A percentile compares a stretch with the other conserved stretches of the same genome.
These are phyloP conservation scores for Helicocarpus griseus DNA, from an alignment of 2,329 filamentous ascomycete species.

Conservation along the genomic window DNA sequence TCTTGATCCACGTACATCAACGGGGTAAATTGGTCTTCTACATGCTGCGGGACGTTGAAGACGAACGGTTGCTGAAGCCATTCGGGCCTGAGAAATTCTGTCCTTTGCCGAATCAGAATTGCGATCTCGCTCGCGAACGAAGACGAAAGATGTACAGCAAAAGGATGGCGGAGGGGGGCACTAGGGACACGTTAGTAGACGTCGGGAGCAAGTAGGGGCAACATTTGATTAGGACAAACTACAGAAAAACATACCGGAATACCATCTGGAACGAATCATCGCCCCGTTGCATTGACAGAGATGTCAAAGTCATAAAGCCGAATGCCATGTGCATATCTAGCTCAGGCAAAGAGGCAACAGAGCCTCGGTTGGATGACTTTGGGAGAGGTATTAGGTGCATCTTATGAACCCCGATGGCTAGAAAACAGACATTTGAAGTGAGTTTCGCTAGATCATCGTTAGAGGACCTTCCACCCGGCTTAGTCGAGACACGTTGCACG, in stretches of 20 bases:
- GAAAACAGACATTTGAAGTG: constrained; percentile 55
- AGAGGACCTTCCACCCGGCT: constrained; percentile 47
- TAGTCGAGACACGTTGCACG: constrained; percentile 52
- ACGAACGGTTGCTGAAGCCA: constrained; percentile 56
- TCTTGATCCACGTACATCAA: constrained; percentile 46
- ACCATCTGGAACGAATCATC: constrained; percentile 60
- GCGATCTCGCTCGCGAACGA: constrained; percentile 56
- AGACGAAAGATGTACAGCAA: constrained; percentile 53
- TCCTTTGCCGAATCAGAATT: constrained; percentile 49
- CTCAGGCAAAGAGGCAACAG: constrained; percentile 44
- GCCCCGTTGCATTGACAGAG: constrained; percentile 48
- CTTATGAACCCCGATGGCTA: constrained; percentile 60
- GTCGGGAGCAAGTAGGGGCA: not conserved
- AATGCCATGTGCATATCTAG: constrained; percentile 41
- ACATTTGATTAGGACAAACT: not conserved
- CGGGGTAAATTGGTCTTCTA: constrained; percentile 42
- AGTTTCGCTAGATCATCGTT: constrained; percentile 58
- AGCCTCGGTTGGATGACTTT: constrained; percentile 45
- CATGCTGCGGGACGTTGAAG: constrained; percentile 48
- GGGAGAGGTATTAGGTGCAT: constrained; percentile 55
- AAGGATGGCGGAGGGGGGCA: constrained; percentile 46
- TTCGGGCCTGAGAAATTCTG: constrained; percentile 55
- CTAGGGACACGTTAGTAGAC: constrained; percentile 19
- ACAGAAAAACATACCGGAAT: constrained; percentile 40
- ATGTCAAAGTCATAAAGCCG: constrained; percentile 54